A percentile compares a stretch with the other conserved stretches of the same genome.
phyloP scores from a whole-genome alignment of 2,329 filamentous ascomycete species.

The Colletotrichum lupini region DNA sequence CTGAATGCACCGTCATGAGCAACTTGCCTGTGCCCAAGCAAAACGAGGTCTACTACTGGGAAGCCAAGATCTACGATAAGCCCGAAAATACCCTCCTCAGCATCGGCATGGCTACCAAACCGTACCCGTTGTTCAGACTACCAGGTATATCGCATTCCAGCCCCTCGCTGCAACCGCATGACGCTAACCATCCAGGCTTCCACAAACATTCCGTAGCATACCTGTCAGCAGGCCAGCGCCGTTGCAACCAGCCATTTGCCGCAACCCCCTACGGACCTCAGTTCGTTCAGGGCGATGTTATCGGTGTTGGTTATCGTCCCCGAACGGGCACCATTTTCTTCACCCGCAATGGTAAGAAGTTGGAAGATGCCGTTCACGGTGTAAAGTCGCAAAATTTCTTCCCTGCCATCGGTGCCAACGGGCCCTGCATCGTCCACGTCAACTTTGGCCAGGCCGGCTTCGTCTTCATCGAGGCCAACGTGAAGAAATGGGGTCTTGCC shows the following conservation, averaged over 20 bases:
- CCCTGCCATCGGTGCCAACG: constrained; percentile 95
- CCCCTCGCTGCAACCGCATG: constrained; percentile 33
- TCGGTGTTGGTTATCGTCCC: constrained; percentile 94
- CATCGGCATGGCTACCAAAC: constrained; percentile 96
- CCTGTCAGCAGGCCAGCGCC: constrained; percentile 84
- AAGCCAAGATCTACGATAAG: constrained; percentile 98
- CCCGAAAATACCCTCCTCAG: constrained; percentile 87
- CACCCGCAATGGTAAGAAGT: constrained; percentile 96
- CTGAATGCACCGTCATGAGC: constrained; percentile 95
- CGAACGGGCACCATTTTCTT: constrained; percentile 97
- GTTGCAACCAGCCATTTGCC: constrained; percentile 92
- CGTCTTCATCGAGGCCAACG: constrained; percentile 98
- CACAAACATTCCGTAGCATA: constrained; percentile 96
- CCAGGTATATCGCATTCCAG: constrained; percentile 78
- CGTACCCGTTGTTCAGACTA: constrained; percentile 92
- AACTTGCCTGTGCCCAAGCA: constrained; percentile 98
- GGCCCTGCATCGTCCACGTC: constrained; percentile 91
- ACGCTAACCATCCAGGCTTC: constrained; percentile 67
- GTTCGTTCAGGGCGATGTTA: constrained; percentile 92
- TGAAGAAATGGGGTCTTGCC: constrained; percentile 99
- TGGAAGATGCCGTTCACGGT: constrained; percentile 94
- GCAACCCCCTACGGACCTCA: constrained; percentile 83
- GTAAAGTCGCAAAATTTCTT: constrained; percentile 97
- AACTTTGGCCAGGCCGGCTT: constrained; percentile 99
- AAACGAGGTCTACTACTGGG: constrained; percentile 99